Evolutionary conservation across 1,284 basidiomycete genomes (phyloP), one percentile per base, ranked within the genome.

Genomic region (Phaffia rhodozyma): DNA sequence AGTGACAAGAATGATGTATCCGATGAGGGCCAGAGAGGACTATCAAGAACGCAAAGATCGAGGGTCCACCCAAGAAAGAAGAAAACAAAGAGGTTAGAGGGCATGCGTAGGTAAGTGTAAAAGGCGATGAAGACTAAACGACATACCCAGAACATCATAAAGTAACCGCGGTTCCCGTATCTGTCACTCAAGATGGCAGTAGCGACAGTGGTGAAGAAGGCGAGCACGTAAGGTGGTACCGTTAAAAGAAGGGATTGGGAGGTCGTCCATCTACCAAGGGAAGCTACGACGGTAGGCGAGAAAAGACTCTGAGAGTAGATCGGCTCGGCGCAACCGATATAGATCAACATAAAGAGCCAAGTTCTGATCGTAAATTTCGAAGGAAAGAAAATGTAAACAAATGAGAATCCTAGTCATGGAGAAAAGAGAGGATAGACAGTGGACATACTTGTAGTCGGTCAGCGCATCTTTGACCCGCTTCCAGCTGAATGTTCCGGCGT

Each of bases 191-290:
- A 52, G 64, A 69, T 73, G 29, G 78, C 78, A 0, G 75, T 76
- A 18, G 63, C 60, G 62, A 79, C 70, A 25, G 78, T 79, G 21
- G 76, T 76, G 67, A 77, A 71, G 71, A 79, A 79, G n/a, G 75
- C 77, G 47, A 78, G 69, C 25, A 75, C 77, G 69, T 79, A 80
- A 23, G 79, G 75, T 66, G 70, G 77, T 7, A 75, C 74, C 43
- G 72, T 72, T 23, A 78, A 70, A 1, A 78, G 72, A 43, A 77
- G 72, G 7, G 76, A 75, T 65, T 78, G 75, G 5, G 75, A 65
- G 0, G 69, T 69, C 0, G 72, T 69, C 69, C 72, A 78, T 27
- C 61, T 71, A 51, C 77, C 78, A n/a, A 79, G 73, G 21, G 70
- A 61, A 2, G 71, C 67, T 52, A 79, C 73, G 67, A 79, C 76